Base-by-base conservation (phyloP, 139 green algal genomes). In the Micractinium conductrix region DNA sequence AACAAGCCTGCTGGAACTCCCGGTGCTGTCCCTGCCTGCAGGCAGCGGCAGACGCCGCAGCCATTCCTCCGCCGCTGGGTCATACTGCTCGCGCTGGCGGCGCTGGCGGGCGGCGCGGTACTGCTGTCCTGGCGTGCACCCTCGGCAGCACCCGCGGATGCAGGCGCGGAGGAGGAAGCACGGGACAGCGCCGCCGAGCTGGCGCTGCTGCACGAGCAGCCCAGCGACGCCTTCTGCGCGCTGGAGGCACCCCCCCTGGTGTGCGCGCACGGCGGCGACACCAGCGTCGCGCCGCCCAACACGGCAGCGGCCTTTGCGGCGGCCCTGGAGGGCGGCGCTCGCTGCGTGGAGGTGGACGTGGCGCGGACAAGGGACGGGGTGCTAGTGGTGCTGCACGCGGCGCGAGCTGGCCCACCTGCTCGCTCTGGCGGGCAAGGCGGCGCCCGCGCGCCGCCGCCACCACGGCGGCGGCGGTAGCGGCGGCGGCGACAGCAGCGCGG, bases 241-340 rank as follows among this genome's bases (percentile, higher is more conserved):
- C 65, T 37, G 1, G 33, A 26, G 26, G 5, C 65, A 17, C 79
- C 76, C 1, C 90, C 91, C 0, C 69, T 93, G 58, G 89, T 94
- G 38, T 94, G 91, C 45, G 91, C 91, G 0, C 91, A 94, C 67
- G 91, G 91, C 28, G 91, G 91, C 42, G 91, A 93, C 86, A 83
- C 74, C 44, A 58, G 33, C 22, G 80, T 72, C 45, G 79, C 85
- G 28, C 85, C 86, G 19, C 79, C 90, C 62, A 94, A 94, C 84
- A 94, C 89, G 1, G 73, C 79, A 1, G 65, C 72, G 0, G 90
- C 91, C 2, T 92, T 95, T 75, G 67, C 58, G 1, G 81, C 85
- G 21, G 87, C 92, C 1, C 69, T 92, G 37, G 80, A 43, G 4
- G 85, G 78, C 17, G 90, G 90, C 0, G 74, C 67, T 0, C 84